Percentiles rank a stretch among this genome's conserved stretches.
Conservation (phyloP, 371 early-diverging fungal species). For the Amoeboaphelidium protococcarum region DNA sequence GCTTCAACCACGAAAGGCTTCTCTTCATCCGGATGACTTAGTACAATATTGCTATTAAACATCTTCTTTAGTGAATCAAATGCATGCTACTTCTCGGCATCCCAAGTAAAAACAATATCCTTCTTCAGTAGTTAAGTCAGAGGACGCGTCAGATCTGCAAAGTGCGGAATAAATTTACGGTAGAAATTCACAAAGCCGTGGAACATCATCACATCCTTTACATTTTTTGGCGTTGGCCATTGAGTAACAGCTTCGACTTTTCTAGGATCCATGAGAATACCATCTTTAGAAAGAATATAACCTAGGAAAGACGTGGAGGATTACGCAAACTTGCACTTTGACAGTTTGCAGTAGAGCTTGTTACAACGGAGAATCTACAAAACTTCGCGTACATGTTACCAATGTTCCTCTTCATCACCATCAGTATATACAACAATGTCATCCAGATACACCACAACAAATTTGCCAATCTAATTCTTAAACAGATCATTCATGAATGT, state of each 20-base stretch:
- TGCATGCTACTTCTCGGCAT: constrained; percentile 4
- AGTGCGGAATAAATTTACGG: constrained; percentile 17
- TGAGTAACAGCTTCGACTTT: constrained; percentile 13
- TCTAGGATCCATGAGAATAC: constrained; percentile 8
- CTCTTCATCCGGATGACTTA: constrained; percentile 8
- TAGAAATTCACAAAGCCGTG: constrained; percentile 23
- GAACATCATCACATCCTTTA: constrained; percentile 16
- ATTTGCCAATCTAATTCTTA: constrained; percentile 10
- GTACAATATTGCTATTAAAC: constrained; percentile 11
- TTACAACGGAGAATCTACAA: constrained; percentile 10
- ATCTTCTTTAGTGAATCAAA: constrained; percentile 14
- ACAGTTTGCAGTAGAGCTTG: constrained; percentile 12
- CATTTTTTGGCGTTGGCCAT: constrained; percentile 10
- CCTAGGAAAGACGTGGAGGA: constrained; percentile 14
- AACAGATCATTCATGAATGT: constrained; percentile 14
- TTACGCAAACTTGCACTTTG: constrained; percentile 22
- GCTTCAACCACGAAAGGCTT: constrained; percentile 13
- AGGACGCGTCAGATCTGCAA: constrained; percentile 12
- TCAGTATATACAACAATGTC: constrained; percentile 25
- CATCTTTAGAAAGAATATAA: constrained; percentile 6
- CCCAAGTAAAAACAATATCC: constrained; percentile 12
- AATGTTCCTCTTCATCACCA: constrained; percentile 18
- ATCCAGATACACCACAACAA: constrained; percentile 20
- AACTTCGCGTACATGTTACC: constrained; percentile 10
- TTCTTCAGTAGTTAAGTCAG: constrained; percentile 13